Conservation (phyloP, 495 filamentous ascomycete species). For the Trypethelium eluteriae region DNA sequence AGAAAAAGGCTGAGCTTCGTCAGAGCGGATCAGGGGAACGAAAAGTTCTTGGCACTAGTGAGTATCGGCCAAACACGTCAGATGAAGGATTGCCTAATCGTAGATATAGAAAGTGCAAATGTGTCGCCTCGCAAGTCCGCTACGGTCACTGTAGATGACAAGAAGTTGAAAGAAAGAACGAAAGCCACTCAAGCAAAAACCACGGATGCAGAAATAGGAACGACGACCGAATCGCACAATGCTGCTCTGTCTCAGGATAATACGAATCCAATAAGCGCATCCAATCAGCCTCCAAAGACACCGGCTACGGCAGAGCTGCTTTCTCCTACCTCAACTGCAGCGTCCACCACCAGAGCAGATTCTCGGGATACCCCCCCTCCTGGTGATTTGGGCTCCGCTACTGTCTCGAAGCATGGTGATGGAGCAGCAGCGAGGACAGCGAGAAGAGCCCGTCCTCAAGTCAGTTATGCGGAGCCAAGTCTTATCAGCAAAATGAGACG, state of each 20-base stretch:
- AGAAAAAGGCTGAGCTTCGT: not conserved
- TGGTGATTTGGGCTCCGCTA: constrained; percentile 23
- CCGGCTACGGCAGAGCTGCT: constrained; percentile 30
- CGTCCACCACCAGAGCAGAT: constrained; percentile 26
- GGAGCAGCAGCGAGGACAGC: constrained; percentile 26
- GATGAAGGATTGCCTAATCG: constrained; percentile 15
- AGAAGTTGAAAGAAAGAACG: constrained; percentile 21
- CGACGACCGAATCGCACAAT: not conserved
- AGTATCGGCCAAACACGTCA: constrained; percentile 8
- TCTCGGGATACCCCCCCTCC: constrained; percentile 36
- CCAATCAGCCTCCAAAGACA: constrained; percentile 29
- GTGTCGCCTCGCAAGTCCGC: constrained; percentile 33
- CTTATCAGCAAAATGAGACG: constrained; percentile 37
- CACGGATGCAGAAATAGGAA: not conserved
- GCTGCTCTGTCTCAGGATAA: not conserved
- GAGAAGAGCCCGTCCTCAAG: constrained; percentile 32
- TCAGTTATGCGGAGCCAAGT: constrained; percentile 40
- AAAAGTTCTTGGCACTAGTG: constrained; percentile 31
- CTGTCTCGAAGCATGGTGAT: constrained; percentile 15
- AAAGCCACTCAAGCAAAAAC: constrained; percentile 21
- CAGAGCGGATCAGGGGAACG: constrained; percentile 13
- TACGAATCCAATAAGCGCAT: not conserved
- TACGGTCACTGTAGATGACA: constrained; percentile 17
- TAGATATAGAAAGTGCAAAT: constrained; percentile 31
- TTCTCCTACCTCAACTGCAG: constrained; percentile 33